Evolutionary conservation across 495 filamentous ascomycete species (phyloP).

Genomic region (Penicillium salamii): DNA sequence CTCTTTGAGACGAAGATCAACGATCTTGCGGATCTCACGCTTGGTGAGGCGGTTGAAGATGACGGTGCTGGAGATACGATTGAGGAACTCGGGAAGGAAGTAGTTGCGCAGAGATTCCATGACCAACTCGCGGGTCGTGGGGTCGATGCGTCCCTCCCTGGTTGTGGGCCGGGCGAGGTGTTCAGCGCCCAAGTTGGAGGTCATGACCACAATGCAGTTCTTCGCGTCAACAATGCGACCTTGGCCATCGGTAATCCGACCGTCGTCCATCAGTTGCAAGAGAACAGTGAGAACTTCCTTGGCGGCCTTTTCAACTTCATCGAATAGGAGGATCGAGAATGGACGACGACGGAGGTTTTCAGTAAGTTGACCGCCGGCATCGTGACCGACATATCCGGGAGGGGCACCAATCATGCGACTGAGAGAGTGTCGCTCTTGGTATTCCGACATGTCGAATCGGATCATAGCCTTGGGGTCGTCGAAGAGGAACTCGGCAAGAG

Average conservation of each 20-base stretch:
- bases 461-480: conserved; percentile 98
- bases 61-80: conserved; percentile 90
- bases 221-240: conserved; percentile 89
- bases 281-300: conserved; percentile 97
- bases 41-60: conserved; percentile 97
- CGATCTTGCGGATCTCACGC: conserved; percentile 88
- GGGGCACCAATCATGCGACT: conserved; percentile 98
- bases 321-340: conserved; percentile 97
- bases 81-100: conserved; percentile 97
- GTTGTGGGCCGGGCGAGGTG: conserved; percentile 76
- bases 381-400: conserved; percentile 95
- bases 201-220: conserved; percentile 99
- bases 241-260: conserved; percentile 97
- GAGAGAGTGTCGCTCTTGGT: conserved; percentile 94
- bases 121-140: conserved; percentile 81
- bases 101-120: conserved; percentile 86
- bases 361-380: conserved; percentile 92
- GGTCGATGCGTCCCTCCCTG: conserved; percentile 81
- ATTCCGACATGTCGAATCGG: conserved; percentile 99
- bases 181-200: conserved; percentile 92
- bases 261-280: conserved; percentile 97
- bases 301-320: conserved; percentile 97
- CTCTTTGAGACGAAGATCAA: conserved; percentile 83
- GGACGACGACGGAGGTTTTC: conserved; percentile 89
- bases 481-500: conserved; percentile 95